Evolutionary conservation across 805 yeast species (phyloP).

Genomic region (Wickerhamomyces xylosicus): DNA sequence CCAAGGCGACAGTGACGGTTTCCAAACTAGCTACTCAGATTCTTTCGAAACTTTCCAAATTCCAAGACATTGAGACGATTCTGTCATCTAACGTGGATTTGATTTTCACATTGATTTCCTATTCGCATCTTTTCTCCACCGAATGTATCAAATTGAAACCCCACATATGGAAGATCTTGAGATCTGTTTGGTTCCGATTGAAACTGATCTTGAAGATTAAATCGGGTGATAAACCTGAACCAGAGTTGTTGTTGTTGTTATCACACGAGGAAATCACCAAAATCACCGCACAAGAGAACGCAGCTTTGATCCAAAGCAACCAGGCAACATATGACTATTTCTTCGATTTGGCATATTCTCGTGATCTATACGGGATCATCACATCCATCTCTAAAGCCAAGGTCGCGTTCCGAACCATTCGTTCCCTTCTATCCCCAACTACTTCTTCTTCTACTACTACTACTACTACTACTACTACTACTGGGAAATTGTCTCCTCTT

Average conservation of each 20-base stretch:
- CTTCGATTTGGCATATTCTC: background rate
- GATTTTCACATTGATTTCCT: background rate
- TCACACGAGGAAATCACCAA: background rate
- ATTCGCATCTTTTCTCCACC: background rate
- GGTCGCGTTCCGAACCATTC: slow-evolving; percentile 12
- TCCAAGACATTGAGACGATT: background rate
- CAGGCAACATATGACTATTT: background rate
- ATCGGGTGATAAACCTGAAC: background rate
- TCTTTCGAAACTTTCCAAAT: background rate
- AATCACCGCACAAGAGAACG: background rate
- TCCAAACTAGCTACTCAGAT: no score
- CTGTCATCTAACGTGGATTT: background rate
- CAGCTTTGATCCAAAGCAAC: background rate
- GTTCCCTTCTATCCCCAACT: background rate
- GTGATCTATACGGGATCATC: slow-evolving; percentile 46
- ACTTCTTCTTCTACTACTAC: background rate
- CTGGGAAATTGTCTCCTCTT: no score
- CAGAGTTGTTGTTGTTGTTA: background rate
- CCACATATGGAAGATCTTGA: background rate
- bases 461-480: no score
- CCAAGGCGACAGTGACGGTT: no score
- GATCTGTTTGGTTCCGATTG: background rate
- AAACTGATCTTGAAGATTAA: no score
- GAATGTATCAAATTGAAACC: background rate
- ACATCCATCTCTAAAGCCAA: slow-evolving; percentile 42